These are phyloP conservation scores for Silene latifolia DNA, from an alignment of 148 eudicot genomes.

Conservation along the genomic window DNA sequence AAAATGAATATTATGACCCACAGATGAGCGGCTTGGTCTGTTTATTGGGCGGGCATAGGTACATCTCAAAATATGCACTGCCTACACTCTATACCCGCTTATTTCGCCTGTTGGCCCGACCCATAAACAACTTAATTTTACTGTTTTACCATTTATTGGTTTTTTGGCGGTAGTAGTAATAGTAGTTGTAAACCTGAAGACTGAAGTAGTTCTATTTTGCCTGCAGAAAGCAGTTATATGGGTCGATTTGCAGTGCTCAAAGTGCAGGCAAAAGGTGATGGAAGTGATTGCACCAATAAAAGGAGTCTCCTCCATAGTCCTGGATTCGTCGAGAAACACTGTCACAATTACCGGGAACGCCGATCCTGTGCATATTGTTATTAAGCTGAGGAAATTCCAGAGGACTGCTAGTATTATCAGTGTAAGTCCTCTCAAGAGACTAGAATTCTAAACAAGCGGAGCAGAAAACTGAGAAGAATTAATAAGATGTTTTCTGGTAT, in stretches of 20 bases:
- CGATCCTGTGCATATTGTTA: not conserved
- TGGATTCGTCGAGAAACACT: slow-evolving; percentile 5
- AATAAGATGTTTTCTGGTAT: not conserved
- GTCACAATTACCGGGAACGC: slow-evolving; percentile 1
- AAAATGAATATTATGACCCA: not conserved
- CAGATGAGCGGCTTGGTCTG: not conserved
- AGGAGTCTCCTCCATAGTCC: not conserved
- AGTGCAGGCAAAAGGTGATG: slow-evolving; percentile 18
- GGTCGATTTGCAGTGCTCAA: not conserved
- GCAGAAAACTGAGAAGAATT: not conserved
- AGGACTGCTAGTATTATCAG: not conserved
- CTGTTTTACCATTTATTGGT: not conserved
- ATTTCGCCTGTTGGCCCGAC: not conserved
- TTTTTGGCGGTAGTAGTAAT: no score
- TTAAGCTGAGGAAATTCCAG: slow-evolving; percentile 10
- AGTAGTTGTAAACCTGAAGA: not conserved
- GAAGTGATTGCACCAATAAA: not conserved
- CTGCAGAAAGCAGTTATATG: slow-evolving; percentile 25
- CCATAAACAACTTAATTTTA: not conserved
- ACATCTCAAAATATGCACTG: not conserved
- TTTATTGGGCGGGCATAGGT: not conserved
- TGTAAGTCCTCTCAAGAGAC: not conserved
- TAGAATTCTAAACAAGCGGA: not conserved
- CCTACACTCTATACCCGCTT: not conserved
- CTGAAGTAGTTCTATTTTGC: slow-evolving; percentile 5